Conservation (phyloP, 2,329 filamentous ascomycete species). For the Nigrospora sphaerica region DNA sequence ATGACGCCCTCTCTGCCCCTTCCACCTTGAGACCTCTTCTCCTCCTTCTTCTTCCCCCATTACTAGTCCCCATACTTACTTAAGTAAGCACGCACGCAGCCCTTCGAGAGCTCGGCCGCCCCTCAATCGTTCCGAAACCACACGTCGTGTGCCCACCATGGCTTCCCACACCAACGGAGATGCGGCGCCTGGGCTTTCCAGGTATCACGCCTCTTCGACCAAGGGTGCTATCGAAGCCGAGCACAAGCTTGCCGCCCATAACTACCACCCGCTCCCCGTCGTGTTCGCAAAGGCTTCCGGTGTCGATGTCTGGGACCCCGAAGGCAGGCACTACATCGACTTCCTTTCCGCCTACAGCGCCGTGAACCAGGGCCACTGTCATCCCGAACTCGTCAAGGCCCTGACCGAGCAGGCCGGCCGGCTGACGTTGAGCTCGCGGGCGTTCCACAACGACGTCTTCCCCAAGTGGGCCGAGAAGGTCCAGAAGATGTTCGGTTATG, state of each 20-base stretch:
- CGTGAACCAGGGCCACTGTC: conserved; percentile 96
- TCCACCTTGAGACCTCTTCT: too few species aligned
- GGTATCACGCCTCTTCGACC: conserved; percentile 72
- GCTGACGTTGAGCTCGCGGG: conserved; percentile 85
- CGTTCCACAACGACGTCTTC: conserved; percentile 98
- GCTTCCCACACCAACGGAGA: conserved; percentile 49
- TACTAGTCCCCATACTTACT: too few species aligned
- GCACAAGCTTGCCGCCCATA: conserved; percentile 85
- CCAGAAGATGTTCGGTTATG: conserved; percentile 81
- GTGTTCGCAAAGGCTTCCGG: conserved; percentile 84
- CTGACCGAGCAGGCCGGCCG: conserved; percentile 83
- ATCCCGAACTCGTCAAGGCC: conserved; percentile 89
- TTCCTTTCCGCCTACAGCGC: conserved; percentile 97
- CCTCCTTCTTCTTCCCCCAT: too few species aligned
- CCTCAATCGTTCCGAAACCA: too few species aligned
- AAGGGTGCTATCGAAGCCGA: conserved; percentile 73
- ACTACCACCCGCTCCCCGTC: conserved; percentile 95
- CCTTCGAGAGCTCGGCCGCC: too few species aligned
- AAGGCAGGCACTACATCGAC: conserved; percentile 91
- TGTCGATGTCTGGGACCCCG: conserved; percentile 91
- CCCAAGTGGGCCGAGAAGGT: conserved; percentile 92
- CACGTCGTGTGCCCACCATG: conserved; percentile 29
- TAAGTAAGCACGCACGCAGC: too few species aligned
- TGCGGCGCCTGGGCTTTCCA: conserved; percentile 22
- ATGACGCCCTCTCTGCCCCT: too few species aligned